Conservation (phyloP, 768 basidiomycete species). For the Crassisporium funariophilum region DNA sequence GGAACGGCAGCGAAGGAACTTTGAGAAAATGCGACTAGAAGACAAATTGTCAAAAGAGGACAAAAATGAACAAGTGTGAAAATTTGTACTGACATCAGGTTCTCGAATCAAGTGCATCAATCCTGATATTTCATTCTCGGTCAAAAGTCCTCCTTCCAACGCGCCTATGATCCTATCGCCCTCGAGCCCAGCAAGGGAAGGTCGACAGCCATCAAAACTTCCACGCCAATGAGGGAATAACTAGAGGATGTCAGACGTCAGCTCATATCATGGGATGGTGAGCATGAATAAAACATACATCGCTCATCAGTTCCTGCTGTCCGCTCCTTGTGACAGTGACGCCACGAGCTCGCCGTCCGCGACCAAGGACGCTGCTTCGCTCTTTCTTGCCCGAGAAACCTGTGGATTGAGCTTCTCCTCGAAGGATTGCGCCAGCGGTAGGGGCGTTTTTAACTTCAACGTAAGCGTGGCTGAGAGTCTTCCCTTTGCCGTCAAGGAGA, state of each 20-base stretch:
- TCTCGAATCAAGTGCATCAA: constrained; percentile 72
- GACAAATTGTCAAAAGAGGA: constrained; percentile 13
- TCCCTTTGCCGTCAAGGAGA: constrained; percentile 78
- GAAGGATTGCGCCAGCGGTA: constrained; percentile 65
- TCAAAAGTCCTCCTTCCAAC: constrained; percentile 65
- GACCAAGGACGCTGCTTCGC: constrained; percentile 67
- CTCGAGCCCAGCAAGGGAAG: constrained; percentile 66
- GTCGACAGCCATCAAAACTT: constrained; percentile 65
- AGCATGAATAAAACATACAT: constrained; percentile 47
- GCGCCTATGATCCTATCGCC: constrained; percentile 59
- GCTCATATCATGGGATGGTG: not conserved
- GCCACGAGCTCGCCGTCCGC: constrained; percentile 76
- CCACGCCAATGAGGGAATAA: constrained; percentile 84
- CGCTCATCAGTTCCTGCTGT: constrained; percentile 81
- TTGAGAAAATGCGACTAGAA: constrained; percentile 83
- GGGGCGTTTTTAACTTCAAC: constrained; percentile 68
- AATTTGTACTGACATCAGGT: constrained; percentile 61
- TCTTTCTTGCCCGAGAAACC: constrained; percentile 43
- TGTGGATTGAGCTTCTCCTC: constrained; percentile 47
- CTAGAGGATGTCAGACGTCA: constrained; percentile 33
- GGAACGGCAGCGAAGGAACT: constrained; percentile 79
- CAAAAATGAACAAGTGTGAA: not conserved
- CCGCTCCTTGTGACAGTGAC: constrained; percentile 82
- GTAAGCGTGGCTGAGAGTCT: constrained; percentile 84
- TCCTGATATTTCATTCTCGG: constrained; percentile 65